Conservation (phyloP, 2,329 filamentous ascomycete species). For the Chrysoporthe austroafricana region DNA sequence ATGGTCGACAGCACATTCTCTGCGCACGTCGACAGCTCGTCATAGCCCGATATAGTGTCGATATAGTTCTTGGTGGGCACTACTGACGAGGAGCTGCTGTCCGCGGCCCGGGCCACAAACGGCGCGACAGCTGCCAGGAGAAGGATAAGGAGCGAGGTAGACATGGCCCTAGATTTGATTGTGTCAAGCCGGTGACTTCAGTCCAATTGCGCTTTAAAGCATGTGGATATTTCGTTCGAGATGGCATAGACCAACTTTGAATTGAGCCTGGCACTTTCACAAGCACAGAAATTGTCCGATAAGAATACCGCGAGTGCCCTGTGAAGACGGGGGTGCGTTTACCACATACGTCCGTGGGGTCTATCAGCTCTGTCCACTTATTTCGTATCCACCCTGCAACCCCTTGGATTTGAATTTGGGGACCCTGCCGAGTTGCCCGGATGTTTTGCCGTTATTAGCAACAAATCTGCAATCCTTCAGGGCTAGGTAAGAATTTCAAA, state of each 20-base stretch:
- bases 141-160: neutral
- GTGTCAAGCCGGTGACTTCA: neutral
- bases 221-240: neutral
- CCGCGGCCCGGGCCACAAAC: neutral
- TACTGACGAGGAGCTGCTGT: neutral
- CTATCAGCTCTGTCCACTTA: neutral
- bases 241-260: neutral
- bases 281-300: neutral
- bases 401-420: neutral
- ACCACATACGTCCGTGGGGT: neutral
- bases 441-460: neutral
- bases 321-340: neutral
- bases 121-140: neutral
- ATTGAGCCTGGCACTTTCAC: neutral
- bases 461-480: neutral
- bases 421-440: neutral
- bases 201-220: neutral
- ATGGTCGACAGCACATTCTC: constrained; percentile 27
- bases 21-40: constrained; percentile 29
- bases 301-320: neutral
- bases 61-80: constrained; percentile 18
- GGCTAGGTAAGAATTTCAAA: neutral
- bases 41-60: constrained; percentile 21
- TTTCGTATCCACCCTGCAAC: neutral
- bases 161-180: neutral